These are phyloP conservation scores for Acanthamoeba triangularis DNA, from an alignment of 208 protist genomes.

Conservation along the genomic window DNA sequence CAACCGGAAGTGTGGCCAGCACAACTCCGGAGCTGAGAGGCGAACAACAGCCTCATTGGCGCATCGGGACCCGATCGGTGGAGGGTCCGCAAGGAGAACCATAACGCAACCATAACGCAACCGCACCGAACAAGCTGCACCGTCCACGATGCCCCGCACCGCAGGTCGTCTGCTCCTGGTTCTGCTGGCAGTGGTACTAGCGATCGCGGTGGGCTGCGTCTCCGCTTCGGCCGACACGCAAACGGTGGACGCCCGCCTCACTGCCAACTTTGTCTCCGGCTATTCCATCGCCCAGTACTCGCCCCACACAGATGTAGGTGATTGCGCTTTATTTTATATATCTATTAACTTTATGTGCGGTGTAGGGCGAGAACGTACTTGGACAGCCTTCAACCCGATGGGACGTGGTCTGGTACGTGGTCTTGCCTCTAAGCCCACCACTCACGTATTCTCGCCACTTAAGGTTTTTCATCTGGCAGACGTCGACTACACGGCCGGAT, in stretches of 20 bases:
- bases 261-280: background rate
- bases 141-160: no score
- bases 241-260: background rate
- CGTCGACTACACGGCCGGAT: background rate
- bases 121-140: no score
- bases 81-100: no score
- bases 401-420: background rate
- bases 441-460: no score
- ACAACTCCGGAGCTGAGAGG: no score
- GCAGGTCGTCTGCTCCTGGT: background rate
- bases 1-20: no score
- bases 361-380: background rate
- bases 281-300: background rate
- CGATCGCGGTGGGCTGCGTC: background rate
- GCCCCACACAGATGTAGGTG: no score
- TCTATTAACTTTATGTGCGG: background rate
- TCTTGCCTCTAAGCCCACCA: background rate
- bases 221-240: background rate
- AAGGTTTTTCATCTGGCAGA: background rate
- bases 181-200: background rate
- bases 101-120: no score
- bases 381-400: background rate
- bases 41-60: no score
- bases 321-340: background rate
- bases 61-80: no score